phyloP scores from a whole-genome alignment of 371 early-diverging fungal species.

The Nematocida minor region DNA sequence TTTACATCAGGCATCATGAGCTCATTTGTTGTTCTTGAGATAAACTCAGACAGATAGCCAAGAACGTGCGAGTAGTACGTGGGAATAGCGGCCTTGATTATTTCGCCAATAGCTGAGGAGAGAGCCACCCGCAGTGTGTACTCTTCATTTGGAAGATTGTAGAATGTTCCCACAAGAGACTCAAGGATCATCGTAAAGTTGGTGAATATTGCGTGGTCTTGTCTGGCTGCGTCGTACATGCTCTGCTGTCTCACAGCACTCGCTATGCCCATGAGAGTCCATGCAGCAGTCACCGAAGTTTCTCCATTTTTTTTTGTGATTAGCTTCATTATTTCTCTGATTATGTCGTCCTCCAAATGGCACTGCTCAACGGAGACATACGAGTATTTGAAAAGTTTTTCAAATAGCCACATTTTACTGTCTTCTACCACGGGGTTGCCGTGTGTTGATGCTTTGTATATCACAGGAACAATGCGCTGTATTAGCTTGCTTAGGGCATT shows the following conservation, averaged over 20 bases:
- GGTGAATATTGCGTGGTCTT: constrained; percentile 26
- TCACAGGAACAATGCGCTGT: not conserved
- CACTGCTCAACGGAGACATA: constrained; percentile 32
- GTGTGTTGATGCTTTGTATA: constrained; percentile 26
- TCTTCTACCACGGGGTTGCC: constrained; percentile 26
- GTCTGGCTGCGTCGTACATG: not conserved
- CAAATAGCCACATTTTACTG: constrained; percentile 52
- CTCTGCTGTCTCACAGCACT: constrained; percentile 7
- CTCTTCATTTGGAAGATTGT: constrained; percentile 29
- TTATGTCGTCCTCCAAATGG: constrained; percentile 12
- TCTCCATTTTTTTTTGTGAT: constrained; percentile 12
- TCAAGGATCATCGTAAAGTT: constrained; percentile 51
- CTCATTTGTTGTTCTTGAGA: constrained; percentile 35
- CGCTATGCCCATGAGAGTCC: constrained; percentile 29
- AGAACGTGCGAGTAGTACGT: constrained; percentile 19
- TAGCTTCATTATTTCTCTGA: constrained; percentile 28
- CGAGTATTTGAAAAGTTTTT: constrained; percentile 58
- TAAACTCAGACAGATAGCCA: constrained; percentile 33
- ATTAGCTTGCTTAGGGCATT: not conserved
- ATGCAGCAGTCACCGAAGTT: constrained; percentile 53
- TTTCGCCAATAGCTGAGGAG: constrained; percentile 50
- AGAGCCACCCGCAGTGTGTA: constrained; percentile 54
- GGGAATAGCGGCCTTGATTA: constrained; percentile 14
- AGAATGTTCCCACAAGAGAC: constrained; percentile 24
- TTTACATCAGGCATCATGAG: constrained; percentile 19